These are phyloP conservation scores for Cercospora janseana DNA, from an alignment of 2,329 filamentous ascomycete species.

Conservation along the genomic window DNA sequence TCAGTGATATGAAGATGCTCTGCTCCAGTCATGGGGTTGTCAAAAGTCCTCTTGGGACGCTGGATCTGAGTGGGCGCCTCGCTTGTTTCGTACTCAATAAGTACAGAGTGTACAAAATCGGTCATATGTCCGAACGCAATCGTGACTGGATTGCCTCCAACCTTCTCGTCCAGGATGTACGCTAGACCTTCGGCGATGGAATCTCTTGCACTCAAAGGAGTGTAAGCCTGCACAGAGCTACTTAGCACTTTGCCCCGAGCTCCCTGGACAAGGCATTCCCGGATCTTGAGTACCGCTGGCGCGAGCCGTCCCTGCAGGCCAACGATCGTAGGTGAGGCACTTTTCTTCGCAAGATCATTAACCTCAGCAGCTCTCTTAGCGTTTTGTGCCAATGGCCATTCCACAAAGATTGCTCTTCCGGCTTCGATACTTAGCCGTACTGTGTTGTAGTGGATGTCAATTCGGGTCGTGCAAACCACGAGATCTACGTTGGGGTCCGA, in stretches of 20 bases:
- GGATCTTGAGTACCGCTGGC: constrained; percentile 44
- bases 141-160: constrained; percentile 30
- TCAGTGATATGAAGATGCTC: constrained; percentile 21
- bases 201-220: constrained; percentile 12
- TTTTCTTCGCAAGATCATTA: constrained; percentile 41
- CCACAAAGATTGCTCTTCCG: constrained; percentile 48
- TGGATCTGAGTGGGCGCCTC: constrained; percentile 28
- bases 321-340: constrained; percentile 46
- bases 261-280: constrained; percentile 44
- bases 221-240: constrained; percentile 22
- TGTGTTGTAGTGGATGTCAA: constrained; percentile 46
- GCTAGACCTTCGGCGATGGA: constrained; percentile 25
- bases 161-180: constrained; percentile 29
- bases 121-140: constrained; percentile 31
- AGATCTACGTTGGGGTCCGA: constrained; percentile 50
- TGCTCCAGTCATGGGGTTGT: constrained; percentile 9
- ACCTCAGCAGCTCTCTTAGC: constrained; percentile 49
- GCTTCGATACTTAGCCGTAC: constrained; percentile 41
- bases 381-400: constrained; percentile 46
- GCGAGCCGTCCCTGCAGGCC: constrained; percentile 49
- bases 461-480: constrained; percentile 47
- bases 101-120: constrained; percentile 28
- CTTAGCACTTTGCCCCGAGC: constrained; percentile 46
- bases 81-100: constrained; percentile 26
- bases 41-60: constrained; percentile 20